Base-by-base conservation (phyloP, 192 early-diverging fungal genomes). In the Coemansia sp. region DNA sequence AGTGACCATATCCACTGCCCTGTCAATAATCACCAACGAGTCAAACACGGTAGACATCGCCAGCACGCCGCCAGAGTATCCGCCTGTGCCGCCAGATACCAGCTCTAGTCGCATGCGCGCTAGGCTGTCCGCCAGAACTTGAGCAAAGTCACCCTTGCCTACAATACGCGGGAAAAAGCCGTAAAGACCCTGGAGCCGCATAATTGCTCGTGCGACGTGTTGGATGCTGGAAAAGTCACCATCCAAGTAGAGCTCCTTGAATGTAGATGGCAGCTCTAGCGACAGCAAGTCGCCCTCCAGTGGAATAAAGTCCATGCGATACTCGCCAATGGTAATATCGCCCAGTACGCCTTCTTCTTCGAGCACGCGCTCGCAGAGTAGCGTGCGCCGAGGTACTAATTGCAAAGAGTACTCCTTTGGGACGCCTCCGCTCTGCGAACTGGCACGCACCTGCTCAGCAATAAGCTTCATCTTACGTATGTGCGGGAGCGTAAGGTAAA, bases 291-390 rank as follows among this genome's bases (percentile, higher is more conserved):
- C 96, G 57, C 90, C 89, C 69, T 97, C 97, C 69, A 97, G 87
- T 1, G 95, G 94, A 11, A 99, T 88, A 65, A 95, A 79, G 67
- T 99, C 96, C 83, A 99, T 79, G 47, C 92, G 89, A 80, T 90
- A 97, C 75, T 97, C 94, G 9, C 93, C 91, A 67, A 98, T 80
- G 2, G 87, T 87, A 12, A 98, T 78, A 60, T 95, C 94, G 22
- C 95, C 96, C 80, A 91, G 89, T 0, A 99, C 94, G 24, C 94
- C 95, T 27, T 92, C 91, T 64, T 98, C 96, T 78, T 97, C 97
- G 66, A 98, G 84, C 15, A 97, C 90, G n/a, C 93, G 90, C 77
- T 97, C 94, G 80, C 96, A 97, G 2, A 98, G 78, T 59, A 95
- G 86, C 3, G 96, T 95, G 11, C 94, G 89, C 31, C 92, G 86